phyloP scores from a whole-genome alignment of 495 filamentous ascomycete genomes.

The Trichocladium antarcticum region DNA sequence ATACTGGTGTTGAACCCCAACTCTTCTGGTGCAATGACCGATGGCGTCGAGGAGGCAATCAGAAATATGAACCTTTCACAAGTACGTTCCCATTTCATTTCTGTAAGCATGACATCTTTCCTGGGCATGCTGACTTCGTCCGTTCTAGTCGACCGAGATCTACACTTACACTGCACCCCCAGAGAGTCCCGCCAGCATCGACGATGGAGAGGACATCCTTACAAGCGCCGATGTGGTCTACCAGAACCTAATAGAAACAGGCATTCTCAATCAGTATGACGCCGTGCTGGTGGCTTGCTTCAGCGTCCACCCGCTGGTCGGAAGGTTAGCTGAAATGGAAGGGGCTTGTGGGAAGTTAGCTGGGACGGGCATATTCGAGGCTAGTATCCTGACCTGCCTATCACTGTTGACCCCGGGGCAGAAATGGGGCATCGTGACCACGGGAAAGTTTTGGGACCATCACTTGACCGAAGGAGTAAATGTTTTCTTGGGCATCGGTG shows the following conservation, averaged over 20 bases:
- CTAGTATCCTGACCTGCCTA: constrained; percentile 52
- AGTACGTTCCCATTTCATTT: constrained; percentile 20
- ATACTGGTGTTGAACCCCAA: constrained; percentile 91
- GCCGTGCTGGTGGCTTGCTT: constrained; percentile 83
- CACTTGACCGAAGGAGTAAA: constrained; percentile 55
- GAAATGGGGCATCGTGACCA: constrained; percentile 82
- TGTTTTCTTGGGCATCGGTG: constrained; percentile 38
- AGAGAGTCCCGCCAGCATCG: constrained; percentile 49
- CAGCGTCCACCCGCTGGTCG: constrained; percentile 73
- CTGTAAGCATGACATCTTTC: background rate
- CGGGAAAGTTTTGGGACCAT: constrained; percentile 70
- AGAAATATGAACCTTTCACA: constrained; percentile 37
- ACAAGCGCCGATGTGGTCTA: constrained; percentile 45
- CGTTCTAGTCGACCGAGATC: constrained; percentile 29
- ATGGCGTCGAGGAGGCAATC: constrained; percentile 55
- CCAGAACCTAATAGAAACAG: constrained; percentile 30
- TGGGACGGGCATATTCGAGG: constrained; percentile 83
- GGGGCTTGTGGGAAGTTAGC: constrained; percentile 20
- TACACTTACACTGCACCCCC: constrained; percentile 43
- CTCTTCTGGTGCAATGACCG: constrained; percentile 72
- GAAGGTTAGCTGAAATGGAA: constrained; percentile 38
- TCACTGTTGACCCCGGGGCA: constrained; percentile 31
- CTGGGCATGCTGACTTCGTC: background rate
- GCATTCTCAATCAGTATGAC: constrained; percentile 46
- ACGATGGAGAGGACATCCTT: constrained; percentile 47